Conservation (phyloP, 306 rosid genomes). For the Bauhinia variegata region DNA sequence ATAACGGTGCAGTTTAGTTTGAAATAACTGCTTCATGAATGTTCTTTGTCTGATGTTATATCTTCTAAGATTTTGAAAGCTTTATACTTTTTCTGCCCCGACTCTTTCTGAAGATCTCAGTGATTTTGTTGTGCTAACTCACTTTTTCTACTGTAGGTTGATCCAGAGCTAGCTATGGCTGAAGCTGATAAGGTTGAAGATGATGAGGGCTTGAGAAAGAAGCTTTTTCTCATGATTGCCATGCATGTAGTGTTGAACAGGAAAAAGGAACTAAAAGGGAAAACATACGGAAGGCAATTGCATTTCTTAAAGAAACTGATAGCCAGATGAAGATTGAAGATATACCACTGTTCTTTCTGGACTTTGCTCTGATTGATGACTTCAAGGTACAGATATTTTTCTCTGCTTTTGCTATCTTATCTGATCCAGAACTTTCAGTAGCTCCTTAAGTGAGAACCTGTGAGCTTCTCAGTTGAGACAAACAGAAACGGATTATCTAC, state of each 20-base stretch:
- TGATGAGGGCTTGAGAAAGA: conserved; percentile 96
- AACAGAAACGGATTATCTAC: neutral
- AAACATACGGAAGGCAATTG: conserved; percentile 95
- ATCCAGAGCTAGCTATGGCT: conserved; percentile 99
- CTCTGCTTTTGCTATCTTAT: conserved; percentile 28
- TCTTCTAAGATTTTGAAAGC: conserved; percentile 20
- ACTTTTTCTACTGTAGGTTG: conserved; percentile 65
- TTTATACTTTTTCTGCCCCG: neutral
- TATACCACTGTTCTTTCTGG: conserved; percentile 94
- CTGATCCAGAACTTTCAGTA: neutral
- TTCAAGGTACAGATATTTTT: conserved; percentile 66
- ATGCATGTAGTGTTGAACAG: conserved; percentile 91
- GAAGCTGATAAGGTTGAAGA: conserved; percentile 99
- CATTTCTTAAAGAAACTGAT: conserved; percentile 98
- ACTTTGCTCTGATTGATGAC: conserved; percentile 95
- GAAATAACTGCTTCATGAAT: conserved; percentile 17
- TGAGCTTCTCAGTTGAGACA: conserved; percentile 3
- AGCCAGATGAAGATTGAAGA: conserved; percentile 96
- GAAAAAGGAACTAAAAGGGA: conserved; percentile 98
- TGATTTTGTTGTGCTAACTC: conserved; percentile 16
- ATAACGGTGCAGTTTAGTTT: conserved; percentile 14
- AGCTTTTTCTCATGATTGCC: conserved; percentile 99
- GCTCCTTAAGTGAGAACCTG: neutral
- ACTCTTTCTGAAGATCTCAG: conserved; percentile 9
- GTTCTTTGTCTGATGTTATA: conserved; percentile 17